Evolutionary conservation across 2,329 filamentous ascomycete genomes (phyloP).

Genomic region (Fusarium humuli): DNA sequence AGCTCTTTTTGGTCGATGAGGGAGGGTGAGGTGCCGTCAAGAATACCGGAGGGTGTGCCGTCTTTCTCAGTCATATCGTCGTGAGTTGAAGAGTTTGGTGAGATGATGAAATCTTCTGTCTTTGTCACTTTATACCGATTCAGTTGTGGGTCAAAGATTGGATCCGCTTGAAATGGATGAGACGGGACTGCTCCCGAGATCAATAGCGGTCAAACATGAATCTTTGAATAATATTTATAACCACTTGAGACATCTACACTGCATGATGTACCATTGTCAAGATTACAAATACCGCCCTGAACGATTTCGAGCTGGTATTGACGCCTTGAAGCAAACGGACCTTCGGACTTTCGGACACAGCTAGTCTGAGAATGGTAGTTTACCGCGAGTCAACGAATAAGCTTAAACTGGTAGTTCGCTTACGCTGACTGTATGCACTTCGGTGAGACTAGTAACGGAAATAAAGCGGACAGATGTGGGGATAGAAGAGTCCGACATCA

Average conservation of each 20-base stretch:
- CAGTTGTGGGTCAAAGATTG: background rate
- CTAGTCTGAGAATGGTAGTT: background rate
- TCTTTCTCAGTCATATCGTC: constrained; percentile 1
- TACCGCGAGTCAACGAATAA: constrained; percentile 7
- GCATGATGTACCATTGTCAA: background rate
- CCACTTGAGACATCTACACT: no score
- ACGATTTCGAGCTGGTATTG: background rate
- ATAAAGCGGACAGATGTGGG: background rate
- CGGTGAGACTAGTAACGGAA: background rate
- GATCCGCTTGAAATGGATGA: background rate
- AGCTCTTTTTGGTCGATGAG: constrained; percentile 54
- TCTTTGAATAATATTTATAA: background rate
- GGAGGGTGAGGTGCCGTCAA: constrained; percentile 1
- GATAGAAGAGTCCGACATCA: background rate
- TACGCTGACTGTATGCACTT: background rate
- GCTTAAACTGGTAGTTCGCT: background rate
- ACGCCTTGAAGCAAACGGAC: background rate
- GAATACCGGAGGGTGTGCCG: background rate
- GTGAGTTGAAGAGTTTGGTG: background rate
- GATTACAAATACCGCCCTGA: background rate
- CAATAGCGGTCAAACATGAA: background rate
- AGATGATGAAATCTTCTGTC: background rate
- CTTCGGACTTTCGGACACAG: constrained; percentile 3
- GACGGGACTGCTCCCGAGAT: background rate
- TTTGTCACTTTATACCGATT: constrained; percentile 4